Percentiles rank a stretch among this genome's conserved stretches.
Evolutionary conservation across 2,329 filamentous ascomycete species (phyloP).

Genomic region (Cordyceps tenuipes): DNA sequence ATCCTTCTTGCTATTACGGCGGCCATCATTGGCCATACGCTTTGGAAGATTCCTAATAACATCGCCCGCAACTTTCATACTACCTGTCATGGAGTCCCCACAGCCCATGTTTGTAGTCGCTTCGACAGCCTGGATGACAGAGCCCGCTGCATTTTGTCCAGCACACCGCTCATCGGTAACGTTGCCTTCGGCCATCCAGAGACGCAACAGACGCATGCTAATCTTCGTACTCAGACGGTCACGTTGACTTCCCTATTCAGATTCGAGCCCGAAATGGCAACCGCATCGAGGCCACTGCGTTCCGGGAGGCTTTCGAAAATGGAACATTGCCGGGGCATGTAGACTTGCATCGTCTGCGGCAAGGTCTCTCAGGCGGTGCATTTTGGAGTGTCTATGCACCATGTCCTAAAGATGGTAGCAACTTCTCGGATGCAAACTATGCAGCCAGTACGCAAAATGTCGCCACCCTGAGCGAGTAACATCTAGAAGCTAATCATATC

Average conservation of each 20-base stretch:
- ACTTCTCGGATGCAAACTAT: conserved; percentile 69
- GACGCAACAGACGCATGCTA: background rate
- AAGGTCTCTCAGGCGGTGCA: conserved; percentile 70
- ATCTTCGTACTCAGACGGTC: conserved; percentile 55
- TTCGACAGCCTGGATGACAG: background rate
- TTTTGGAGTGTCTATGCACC: conserved; percentile 86
- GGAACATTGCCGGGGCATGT: conserved; percentile 64
- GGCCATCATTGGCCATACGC: background rate
- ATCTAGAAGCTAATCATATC: background rate
- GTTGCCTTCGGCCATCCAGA: background rate
- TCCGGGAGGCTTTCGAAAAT: conserved; percentile 65
- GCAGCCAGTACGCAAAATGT: conserved; percentile 43
- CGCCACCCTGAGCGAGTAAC: background rate
- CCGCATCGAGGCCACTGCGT: conserved; percentile 66
- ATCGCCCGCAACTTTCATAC: background rate
- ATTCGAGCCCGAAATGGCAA: conserved; percentile 62
- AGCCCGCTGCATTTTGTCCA: background rate
- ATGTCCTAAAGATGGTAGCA: conserved; percentile 63
- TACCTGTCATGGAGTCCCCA: no score
- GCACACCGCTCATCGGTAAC: conserved; percentile 6
- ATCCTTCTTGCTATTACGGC: background rate
- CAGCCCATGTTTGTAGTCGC: background rate
- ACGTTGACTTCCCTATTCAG: conserved; percentile 76
- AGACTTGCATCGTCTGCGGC: conserved; percentile 66
- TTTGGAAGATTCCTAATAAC: background rate